phyloP scores from a whole-genome alignment of 768 basidiomycete species.

The Pleurotus pulmonarius region DNA sequence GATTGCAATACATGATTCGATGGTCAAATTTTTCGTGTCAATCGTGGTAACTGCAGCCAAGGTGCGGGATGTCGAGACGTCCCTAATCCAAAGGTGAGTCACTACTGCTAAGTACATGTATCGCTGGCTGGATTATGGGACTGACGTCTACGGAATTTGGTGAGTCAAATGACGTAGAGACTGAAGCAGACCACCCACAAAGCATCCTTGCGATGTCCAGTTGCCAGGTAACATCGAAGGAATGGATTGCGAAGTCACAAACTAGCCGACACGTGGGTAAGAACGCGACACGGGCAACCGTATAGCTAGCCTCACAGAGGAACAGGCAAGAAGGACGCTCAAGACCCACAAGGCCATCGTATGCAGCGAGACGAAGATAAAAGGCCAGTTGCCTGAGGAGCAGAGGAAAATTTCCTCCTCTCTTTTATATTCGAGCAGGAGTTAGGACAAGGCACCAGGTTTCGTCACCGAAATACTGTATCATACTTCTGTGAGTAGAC shows the following conservation, averaged over 20 bases:
- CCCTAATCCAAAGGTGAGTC: constrained; percentile 12
- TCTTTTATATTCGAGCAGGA: not conserved
- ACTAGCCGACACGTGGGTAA: not conserved
- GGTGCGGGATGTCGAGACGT: constrained; percentile 44
- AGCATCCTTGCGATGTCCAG: constrained; percentile 52
- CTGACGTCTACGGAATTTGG: not conserved
- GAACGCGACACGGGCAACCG: not conserved
- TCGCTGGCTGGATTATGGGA: not conserved
- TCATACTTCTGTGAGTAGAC: not conserved
- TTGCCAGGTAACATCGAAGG: constrained; percentile 31
- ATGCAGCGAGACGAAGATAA: not conserved
- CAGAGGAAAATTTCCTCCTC: not conserved
- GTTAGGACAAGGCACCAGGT: not conserved
- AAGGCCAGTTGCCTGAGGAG: not conserved
- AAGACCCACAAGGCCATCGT: not conserved
- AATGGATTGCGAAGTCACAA: constrained; percentile 15
- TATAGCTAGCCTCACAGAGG: not conserved
- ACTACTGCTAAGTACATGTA: not conserved
- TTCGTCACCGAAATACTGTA: not conserved
- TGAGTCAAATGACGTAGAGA: not conserved
- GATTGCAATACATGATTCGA: constrained; percentile 38
- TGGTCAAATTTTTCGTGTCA: constrained; percentile 47
- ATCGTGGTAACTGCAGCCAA: constrained; percentile 39
- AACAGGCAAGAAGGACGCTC: not conserved
- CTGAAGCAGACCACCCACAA: constrained; percentile 22